Base-by-base conservation (phyloP, 2,329 filamentous ascomycete genomes). In the Samsoniella hepiali region DNA sequence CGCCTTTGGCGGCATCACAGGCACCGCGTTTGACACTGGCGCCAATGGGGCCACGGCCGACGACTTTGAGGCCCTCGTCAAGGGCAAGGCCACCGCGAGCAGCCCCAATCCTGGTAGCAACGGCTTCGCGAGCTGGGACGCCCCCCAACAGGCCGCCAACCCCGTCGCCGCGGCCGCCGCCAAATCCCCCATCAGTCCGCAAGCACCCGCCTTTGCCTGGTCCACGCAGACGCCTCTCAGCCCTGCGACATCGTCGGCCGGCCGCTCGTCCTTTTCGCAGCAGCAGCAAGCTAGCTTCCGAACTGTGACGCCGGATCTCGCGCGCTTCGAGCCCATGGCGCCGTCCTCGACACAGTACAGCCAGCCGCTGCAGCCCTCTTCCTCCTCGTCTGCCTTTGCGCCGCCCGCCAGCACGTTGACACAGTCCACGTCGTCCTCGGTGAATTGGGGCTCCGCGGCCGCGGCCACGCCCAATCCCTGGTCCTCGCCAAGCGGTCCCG, bases 21-120 rank as follows among this genome's bases (percentile, higher is more conserved):
- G 87, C 32, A 84, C 83, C 2, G 77, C 79, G 0, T 84, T 87
- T 62, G 82, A 86, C 58, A 70, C 74, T 3, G 72, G 78, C 27
- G 80, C 79, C 49, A 83, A 81, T 56, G 81, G 83, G 9, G 80
- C 82, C 4, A 82, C 79, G 3, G 83, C 90, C 56, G 85, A 90
- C 64, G 92, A 96, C 71, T 99, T 98, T 71, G 93, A 97, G 73
- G 86, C 86, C 2, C 85, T 99, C 2, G 93, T 99, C 58, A 92
- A 96, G 71, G 94, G 94, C 9, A 76, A 75, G 27, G 67, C 69
- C 13, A 69, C 69, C 53, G 68, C 71, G 34, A 75, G 72, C 63
- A 63, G 53, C 45, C 60, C 60, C 17, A 63, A 51, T 36, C 53
- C 44, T 0, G 77, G 79, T 1, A 74, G 79, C 69, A 79, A 83